phyloP scores from a whole-genome alignment of 768 basidiomycete species.

The Lactarius vividus region DNA sequence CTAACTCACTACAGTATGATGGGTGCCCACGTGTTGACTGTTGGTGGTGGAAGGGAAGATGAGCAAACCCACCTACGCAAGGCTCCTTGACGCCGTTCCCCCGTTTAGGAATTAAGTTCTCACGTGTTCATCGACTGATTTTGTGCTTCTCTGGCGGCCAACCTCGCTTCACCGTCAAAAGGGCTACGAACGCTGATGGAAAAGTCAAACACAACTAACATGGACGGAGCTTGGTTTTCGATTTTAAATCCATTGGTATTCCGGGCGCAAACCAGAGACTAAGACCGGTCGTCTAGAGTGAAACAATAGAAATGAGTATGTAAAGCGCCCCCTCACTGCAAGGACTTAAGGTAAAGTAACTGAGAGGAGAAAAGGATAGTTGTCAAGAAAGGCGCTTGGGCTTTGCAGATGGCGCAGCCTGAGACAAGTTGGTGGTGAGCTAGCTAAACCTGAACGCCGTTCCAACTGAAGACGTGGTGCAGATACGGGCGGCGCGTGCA shows the following conservation, averaged over 20 bases:
- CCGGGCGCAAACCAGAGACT: too few relatives aligned
- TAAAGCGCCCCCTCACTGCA: too few relatives aligned
- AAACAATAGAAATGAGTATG: too few relatives aligned
- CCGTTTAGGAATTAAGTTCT: not conserved
- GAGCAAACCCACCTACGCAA: not conserved
- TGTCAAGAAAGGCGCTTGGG: too few relatives aligned
- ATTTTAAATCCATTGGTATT: too few relatives aligned
- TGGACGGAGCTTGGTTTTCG: not conserved
- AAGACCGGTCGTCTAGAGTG: too few relatives aligned
- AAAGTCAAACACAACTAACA: not conserved
- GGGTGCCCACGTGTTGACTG: constrained; percentile 11
- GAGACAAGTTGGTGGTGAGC: not conserved
- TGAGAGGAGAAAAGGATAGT: too few relatives aligned
- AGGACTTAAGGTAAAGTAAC: too few relatives aligned
- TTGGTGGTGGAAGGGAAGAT: not conserved
- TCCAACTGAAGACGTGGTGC: not conserved
- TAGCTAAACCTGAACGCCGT: not conserved
- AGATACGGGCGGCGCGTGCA: not conserved
- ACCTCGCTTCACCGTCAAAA: not conserved
- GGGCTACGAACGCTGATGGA: not conserved
- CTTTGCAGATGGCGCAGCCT: not conserved
- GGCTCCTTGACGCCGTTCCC: not conserved
- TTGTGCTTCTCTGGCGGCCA: too few relatives aligned
- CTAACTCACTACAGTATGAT: not conserved
- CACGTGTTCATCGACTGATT: not conserved